phyloP scores from a whole-genome alignment of 2,329 filamentous ascomycete genomes.

The Neonectria magnoliae region DNA sequence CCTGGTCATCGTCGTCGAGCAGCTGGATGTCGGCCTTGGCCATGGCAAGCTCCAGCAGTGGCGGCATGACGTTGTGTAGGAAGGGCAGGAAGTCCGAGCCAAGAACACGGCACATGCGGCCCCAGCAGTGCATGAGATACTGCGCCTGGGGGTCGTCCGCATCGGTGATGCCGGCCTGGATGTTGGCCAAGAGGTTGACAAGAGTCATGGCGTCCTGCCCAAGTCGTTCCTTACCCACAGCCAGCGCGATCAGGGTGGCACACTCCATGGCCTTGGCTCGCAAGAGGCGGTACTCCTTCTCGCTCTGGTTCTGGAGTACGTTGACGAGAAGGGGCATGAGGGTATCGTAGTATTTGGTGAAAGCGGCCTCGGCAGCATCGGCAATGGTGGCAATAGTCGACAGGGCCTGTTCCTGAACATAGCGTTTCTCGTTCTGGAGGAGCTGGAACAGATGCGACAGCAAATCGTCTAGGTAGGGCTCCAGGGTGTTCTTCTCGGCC shows the following conservation, averaged over 20 bases:
- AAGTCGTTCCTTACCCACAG: conserved; percentile 93
- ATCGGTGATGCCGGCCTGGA: conserved; percentile 88
- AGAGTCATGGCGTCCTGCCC: conserved; percentile 87
- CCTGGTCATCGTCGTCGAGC: conserved; percentile 93
- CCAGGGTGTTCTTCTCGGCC: conserved; percentile 89
- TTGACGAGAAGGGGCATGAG: conserved; percentile 95
- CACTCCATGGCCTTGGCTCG: conserved; percentile 99
- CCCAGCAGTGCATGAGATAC: conserved; percentile 99
- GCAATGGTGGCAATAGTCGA: conserved; percentile 98
- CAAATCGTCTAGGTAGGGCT: conserved; percentile 91
- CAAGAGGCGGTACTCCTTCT: conserved; percentile 90
- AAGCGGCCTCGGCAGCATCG: conserved; percentile 96
- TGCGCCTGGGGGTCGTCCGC: conserved; percentile 95
- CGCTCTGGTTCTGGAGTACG: conserved; percentile 87
- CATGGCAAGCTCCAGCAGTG: conserved; percentile 87
- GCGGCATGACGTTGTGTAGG: conserved; percentile 92
- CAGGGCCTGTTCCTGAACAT: conserved; percentile 96
- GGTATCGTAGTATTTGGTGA: conserved; percentile 93
- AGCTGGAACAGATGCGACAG: conserved; percentile 87
- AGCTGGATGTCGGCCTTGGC: conserved; percentile 98
- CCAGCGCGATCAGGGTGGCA: conserved; percentile 92
- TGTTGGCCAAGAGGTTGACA: conserved; percentile 86
- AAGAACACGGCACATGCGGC: conserved; percentile 96
- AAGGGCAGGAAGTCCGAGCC: conserved; percentile 92
- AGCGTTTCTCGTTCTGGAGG: conserved; percentile 90